phyloP scores from a whole-genome alignment of 805 yeast species.

The Candida ulmi region DNA sequence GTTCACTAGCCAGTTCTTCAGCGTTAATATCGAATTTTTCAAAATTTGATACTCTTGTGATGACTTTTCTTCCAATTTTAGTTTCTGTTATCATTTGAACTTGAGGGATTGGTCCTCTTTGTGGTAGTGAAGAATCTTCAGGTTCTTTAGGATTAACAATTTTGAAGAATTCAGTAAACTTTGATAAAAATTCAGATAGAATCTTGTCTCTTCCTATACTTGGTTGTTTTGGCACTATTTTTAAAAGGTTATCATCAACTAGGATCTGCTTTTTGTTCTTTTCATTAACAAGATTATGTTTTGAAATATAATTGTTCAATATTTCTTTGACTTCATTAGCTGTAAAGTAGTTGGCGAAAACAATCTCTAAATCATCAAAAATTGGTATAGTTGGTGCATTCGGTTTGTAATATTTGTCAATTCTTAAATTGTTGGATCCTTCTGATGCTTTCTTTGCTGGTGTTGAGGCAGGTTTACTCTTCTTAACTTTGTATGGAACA shows the following conservation, averaged over 20 bases:
- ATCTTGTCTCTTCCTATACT: constrained; percentile 29
- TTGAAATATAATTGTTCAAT: constrained; percentile 50
- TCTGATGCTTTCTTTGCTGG: constrained; percentile 18
- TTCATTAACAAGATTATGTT: constrained; percentile 43
- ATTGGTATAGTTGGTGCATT: constrained; percentile 41
- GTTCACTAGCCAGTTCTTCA: constrained; percentile 56
- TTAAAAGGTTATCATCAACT: constrained; percentile 49
- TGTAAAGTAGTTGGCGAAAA: constrained; percentile 40
- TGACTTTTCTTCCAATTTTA: constrained; percentile 74
- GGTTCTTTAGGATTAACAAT: constrained; percentile 30
- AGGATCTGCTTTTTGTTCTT: constrained; percentile 48
- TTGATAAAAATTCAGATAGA: constrained; percentile 37
- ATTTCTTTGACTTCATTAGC: constrained; percentile 47
- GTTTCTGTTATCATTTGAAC: constrained; percentile 64
- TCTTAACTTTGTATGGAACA: constrained; percentile 49
- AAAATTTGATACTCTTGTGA: constrained; percentile 67
- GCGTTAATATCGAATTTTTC: constrained; percentile 65
- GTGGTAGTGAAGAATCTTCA: constrained; percentile 34
- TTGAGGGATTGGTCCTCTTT: constrained; percentile 64
- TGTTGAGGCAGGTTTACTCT: constrained; percentile 13
- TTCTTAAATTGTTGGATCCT: constrained; percentile 27
- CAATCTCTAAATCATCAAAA: constrained; percentile 36
- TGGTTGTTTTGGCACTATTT: constrained; percentile 31
- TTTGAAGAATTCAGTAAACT: constrained; percentile 43
- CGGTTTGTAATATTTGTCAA: constrained; percentile 59